Base-by-base conservation (phyloP, 768 basidiomycete species). In the Pleurotus eryngii region DNA sequence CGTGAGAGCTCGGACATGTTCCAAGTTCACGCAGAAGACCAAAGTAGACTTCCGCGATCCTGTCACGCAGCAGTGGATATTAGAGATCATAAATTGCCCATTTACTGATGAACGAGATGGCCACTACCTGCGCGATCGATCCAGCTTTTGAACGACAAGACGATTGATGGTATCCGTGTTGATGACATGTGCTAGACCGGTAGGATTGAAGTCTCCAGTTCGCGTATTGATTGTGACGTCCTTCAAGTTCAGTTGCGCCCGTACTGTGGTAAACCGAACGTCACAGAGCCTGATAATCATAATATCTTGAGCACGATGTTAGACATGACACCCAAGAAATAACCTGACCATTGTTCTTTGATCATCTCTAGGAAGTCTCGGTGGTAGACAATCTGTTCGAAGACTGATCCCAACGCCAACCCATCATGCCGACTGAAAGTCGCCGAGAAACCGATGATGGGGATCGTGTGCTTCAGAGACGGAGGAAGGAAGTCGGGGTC, bases 391-490 rank as follows among this genome's bases (percentile, higher is more conserved):
- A 98, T 95, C 49, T 80, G 78, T 65, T 97, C 84, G 64, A 96
- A 98, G 1, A 97, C 87, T 2, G 89, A 86, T 5, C 92, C 87
- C 3, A 98, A 81, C 1, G 94, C 91, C 2, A 95, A 76, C 4
- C 93, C 90, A 63, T 98, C 96, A 61, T 95, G 91, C 26, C 96
- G 81, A 61, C 85, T 87, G 74, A 97, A 97, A 0, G 96, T 98
- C 1, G 96, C 96, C 55, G 93, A 94, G 68, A 98, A 97, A 0
- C 95, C 96, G 46, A 98, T 79, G 50, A 97, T 85, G 2, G 95
- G 93, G 24, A 95, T 82, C 43, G 74, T 73, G 64, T 84, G 76
- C 11, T 68, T 67, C 39, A 74, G 68, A 45, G 57, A 57, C 22
- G 75, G 76, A 45, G 75, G 67, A n/a, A 66, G 54, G 53, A 76